These are phyloP conservation scores for Pseudopithomyces chartarum DNA, from an alignment of 2,329 filamentous ascomycete genomes.

Conservation along the genomic window DNA sequence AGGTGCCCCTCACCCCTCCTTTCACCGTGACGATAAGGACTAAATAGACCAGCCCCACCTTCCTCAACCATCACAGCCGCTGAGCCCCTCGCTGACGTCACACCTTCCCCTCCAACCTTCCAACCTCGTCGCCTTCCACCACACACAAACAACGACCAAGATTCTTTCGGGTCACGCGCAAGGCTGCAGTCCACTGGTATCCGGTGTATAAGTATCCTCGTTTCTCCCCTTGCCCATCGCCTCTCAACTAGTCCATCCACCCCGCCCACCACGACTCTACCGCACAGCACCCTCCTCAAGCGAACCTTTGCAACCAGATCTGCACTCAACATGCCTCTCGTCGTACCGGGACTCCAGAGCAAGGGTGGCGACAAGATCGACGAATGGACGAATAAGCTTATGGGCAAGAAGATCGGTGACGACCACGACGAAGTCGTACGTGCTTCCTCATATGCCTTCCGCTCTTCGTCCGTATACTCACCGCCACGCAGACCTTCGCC, in stretches of 20 bases:
- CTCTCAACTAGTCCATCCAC: background rate
- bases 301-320: constrained; percentile 9
- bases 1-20: too few species aligned
- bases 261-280: constrained; percentile 4
- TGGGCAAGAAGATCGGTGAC: constrained; percentile 59
- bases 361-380: constrained; percentile 38
- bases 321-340: constrained; percentile 53
- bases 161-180: constrained; percentile 2
- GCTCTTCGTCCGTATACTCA: background rate
- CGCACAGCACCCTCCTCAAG: constrained; percentile 1
- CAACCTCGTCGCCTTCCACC: too few species aligned
- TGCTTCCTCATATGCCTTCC: constrained; percentile 1
- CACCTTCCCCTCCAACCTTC: too few species aligned
- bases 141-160: background rate
- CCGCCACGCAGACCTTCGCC: constrained; percentile 53
- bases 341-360: constrained; percentile 54
- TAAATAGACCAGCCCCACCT: too few species aligned
- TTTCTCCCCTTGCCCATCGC: background rate
- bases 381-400: constrained; percentile 55
- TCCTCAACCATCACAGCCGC: too few species aligned
- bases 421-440: constrained; percentile 50
- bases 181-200: background rate
- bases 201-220: constrained; percentile 11
- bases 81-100: too few species aligned
- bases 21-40: too few species aligned